Evolutionary conservation across 2,329 filamentous ascomycete genomes (phyloP).

Genomic region (Verticillium alfalfae): DNA sequence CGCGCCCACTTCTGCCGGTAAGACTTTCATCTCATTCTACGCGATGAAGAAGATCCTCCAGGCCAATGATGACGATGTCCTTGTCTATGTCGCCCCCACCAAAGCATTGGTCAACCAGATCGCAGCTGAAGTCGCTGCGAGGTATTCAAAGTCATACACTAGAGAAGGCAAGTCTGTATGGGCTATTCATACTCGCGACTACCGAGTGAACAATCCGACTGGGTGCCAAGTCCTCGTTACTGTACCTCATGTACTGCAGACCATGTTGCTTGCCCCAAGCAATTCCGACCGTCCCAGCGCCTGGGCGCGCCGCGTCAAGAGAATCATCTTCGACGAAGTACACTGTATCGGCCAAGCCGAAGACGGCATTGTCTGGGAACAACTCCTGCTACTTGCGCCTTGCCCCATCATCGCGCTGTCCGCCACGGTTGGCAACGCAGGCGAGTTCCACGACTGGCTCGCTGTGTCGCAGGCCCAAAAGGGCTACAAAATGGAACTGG

Average conservation of each 20-base stretch:
- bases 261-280: constrained; percentile 63
- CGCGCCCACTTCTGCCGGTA: constrained; percentile 73
- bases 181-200: constrained; percentile 73
- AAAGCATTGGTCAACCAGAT: constrained; percentile 83
- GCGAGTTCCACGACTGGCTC: constrained; percentile 66
- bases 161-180: constrained; percentile 63
- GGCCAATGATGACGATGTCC: constrained; percentile 60
- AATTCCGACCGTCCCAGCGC: constrained; percentile 50
- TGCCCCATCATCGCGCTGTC: constrained; percentile 77
- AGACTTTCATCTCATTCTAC: constrained; percentile 81
- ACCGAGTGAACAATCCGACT: constrained; percentile 66
- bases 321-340: constrained; percentile 79
- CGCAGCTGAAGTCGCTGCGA: constrained; percentile 69
- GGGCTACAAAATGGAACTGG: constrained; percentile 60
- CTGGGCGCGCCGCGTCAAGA: constrained; percentile 64
- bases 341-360: constrained; percentile 74
- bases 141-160: constrained; percentile 63
- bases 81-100: constrained; percentile 76
- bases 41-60: constrained; percentile 73
- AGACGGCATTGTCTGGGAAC: constrained; percentile 53
- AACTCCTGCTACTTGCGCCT: constrained; percentile 66
- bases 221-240: constrained; percentile 73
- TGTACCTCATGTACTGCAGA: constrained; percentile 72
- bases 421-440: constrained; percentile 72
- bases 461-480: constrained; percentile 56